These are phyloP conservation scores for Micromonas pusilla DNA, from an alignment of 139 green algal genomes.

Conservation along the genomic window DNA sequence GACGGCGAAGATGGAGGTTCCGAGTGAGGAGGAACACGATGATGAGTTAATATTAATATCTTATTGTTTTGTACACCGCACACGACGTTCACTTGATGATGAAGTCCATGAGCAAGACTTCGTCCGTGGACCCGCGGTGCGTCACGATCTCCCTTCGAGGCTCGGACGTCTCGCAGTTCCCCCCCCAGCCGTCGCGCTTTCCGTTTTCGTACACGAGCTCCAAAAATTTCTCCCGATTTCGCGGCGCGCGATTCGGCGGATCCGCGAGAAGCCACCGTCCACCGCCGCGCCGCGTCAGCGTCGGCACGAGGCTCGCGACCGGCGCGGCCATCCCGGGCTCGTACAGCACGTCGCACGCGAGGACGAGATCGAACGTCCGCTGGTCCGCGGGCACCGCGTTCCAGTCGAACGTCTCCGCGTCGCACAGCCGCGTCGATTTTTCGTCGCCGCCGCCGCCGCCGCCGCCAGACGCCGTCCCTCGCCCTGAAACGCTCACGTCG, in stretches of 20 bases:
- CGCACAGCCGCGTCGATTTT: neutral
- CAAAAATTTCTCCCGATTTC: conserved; percentile 14
- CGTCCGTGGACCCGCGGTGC: neutral
- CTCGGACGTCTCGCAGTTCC: too few species aligned
- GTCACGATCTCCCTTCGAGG: neutral
- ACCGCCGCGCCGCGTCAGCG: conserved; percentile 17
- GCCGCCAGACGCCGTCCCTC: too few species aligned
- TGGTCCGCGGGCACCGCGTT: neutral
- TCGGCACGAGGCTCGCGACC: conserved; percentile 44
- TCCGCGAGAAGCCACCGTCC: conserved; percentile 10
- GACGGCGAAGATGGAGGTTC: too few species aligned
- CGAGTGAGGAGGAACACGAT: too few species aligned
- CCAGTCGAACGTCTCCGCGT: conserved; percentile 20
- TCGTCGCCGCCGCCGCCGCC: too few species aligned
- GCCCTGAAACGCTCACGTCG: neutral
- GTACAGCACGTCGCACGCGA: conserved; percentile 67
- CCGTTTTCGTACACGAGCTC: neutral
- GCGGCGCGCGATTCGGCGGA: conserved; percentile 21
- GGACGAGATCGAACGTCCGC: conserved; percentile 48
- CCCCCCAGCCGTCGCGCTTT: too few species aligned
- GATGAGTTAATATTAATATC: too few species aligned
- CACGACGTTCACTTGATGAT: neutral
- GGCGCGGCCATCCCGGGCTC: conserved; percentile 47
- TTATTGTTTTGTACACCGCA: too few species aligned
- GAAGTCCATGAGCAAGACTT: neutral